Evolutionary conservation across 495 filamentous ascomycete genomes (phyloP), one percentile per base, ranked within the genome.

Genomic region (Penicillium arizonense): DNA sequence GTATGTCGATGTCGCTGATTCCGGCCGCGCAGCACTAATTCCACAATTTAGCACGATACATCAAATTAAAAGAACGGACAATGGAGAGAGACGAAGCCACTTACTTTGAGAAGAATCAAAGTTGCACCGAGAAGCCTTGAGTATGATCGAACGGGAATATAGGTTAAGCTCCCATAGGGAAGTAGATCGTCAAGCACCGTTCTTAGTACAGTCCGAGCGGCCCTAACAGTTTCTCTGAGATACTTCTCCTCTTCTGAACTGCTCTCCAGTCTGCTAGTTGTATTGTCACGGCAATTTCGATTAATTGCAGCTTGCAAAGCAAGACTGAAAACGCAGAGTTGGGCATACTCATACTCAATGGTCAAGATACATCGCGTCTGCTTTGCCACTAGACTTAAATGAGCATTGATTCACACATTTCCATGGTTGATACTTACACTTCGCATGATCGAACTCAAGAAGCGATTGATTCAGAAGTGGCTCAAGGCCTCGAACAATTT

Each of bases 111-210:
- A 16, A 93, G 69, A 63, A 95, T 91, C 84, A 93, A 91, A 37
- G 87, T 86, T n/a, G 87, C 88, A 56, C 82, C 86, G 57, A 94
- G 83, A 63, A 95, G 89, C 42, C 90, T 81, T 71, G 92, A 89
- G 64, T 89, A 90, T 1, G 91, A 91, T 37, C 90, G 77, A 13
- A 92, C 89, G 1, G 90, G 88, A 0, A 86, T 87, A 59, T 92
- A 88, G 57, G 86, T 87, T 16, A 95, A 82, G 53, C 86, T 88
- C 38, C 84, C 87, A 3, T 77, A 77, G 0, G 88, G 87, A 30
- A 85, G 72, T 37, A 95, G 77, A 10, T 83, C 84, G 24, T 93
- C 81, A 2, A 89, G 83, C 0, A 93, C 89, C 1, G 82, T 84
- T 16, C 75, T 71, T n/a, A 95, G 74, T n/a, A 93, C 78, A 45